Evolutionary conservation across 148 eudicot species (phyloP).

Genomic region (Arbutus unedo): DNA sequence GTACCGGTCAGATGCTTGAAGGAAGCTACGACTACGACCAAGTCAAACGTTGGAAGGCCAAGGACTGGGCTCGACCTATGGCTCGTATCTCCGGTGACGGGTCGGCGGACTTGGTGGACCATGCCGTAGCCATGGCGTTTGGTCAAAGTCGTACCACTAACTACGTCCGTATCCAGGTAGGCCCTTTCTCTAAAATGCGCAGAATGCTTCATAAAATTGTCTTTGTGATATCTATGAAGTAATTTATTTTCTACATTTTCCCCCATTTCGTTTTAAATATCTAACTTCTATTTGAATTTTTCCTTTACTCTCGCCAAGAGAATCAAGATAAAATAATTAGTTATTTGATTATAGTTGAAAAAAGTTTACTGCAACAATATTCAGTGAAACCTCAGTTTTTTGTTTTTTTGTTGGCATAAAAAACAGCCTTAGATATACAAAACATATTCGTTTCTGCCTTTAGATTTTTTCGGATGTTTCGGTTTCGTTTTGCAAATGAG

Average conservation of each 20-base stretch:
- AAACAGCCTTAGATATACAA: background rate
- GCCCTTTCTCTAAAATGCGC: background rate
- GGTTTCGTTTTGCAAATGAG: slow-evolving; percentile 17
- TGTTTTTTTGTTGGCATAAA: too few relatives aligned
- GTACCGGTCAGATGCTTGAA: slow-evolving; percentile 74
- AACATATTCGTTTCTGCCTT: background rate
- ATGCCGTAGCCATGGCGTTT: slow-evolving; percentile 84
- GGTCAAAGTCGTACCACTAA: slow-evolving; percentile 62
- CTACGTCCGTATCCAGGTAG: slow-evolving; percentile 87
- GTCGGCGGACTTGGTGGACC: slow-evolving; percentile 81
- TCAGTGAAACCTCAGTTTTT: too few relatives aligned
- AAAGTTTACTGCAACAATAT: too few relatives aligned
- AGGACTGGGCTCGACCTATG: slow-evolving; percentile 83
- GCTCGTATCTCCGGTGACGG: slow-evolving; percentile 73
- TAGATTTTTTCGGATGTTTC: background rate
- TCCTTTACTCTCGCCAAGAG: too few relatives aligned
- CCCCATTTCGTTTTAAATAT: too few relatives aligned
- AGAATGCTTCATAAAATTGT: background rate
- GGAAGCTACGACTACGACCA: slow-evolving; percentile 56
- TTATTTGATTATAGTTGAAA: too few relatives aligned
- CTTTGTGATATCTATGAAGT: background rate
- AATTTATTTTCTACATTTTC: background rate
- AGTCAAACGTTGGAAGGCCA: slow-evolving; percentile 67
- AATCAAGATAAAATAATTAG: too few relatives aligned
- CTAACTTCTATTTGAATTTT: too few relatives aligned